Evolutionary conservation across 169 alveolate species (phyloP), one percentile per base, ranked within the genome.

Genomic region (Plasmodium yoelii): DNA sequence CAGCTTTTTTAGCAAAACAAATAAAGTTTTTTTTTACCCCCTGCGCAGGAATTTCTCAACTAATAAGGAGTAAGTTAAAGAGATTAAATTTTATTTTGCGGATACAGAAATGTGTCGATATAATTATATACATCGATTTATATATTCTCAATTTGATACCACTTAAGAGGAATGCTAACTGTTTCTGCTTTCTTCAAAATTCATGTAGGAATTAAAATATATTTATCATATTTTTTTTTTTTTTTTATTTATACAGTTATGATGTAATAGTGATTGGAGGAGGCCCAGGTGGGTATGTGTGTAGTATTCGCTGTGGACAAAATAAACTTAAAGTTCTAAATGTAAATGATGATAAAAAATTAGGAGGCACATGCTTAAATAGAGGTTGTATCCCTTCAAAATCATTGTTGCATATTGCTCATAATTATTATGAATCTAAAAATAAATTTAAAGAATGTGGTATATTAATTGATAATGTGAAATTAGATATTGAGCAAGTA

Each of bases 331-430:
- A 97, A 93, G 98, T 99, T 0, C 98, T 97, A 5, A 96, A 98
- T 90, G 95, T 98, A 65, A 99, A 98, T 92, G 95, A 96, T 88
- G 93, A 99, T 88, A 97, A 97, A n/a, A 87, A 97, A 8, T 94
- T 97, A 6, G 99, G 99, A 22, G 99, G 99, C 24, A 98, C 99
- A 1, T 98, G 99, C 93, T 96, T 98, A 51, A 99, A 99, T 90
- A 99, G 98, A 42, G 99, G 99, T 2, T 99, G 99, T 90, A 98
- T 99, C 69, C 99, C 99, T 4, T 97, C 99, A 24, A 98, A 98
- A 90, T 97, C 99, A 51, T 94, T 98, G 80, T 96, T 97, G 26
- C 97, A 96, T 90, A 96, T 97, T 46, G 95, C 99, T 19, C 98
- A 98, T 93, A 95, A 97, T 72, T 96, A 93, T 93, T 94, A 95